A percentile compares a stretch with the other conserved stretches of the same genome.
Evolutionary conservation across 371 early-diverging fungal species (phyloP).

Genomic region (Haplosporangium sp.): DNA sequence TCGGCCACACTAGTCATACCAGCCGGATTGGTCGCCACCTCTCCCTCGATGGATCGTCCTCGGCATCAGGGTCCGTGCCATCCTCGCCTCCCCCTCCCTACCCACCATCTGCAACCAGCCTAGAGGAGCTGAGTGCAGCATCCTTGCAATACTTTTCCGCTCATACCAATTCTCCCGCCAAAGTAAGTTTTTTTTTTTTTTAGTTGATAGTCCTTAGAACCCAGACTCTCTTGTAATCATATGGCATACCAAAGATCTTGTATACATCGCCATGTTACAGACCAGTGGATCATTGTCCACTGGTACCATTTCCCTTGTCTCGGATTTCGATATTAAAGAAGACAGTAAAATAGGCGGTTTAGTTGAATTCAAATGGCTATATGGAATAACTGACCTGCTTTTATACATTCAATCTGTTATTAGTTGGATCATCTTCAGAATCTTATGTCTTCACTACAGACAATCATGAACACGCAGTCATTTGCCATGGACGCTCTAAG

Average conservation of each 20-base stretch:
- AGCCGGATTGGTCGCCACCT: background rate
- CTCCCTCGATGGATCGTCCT: background rate
- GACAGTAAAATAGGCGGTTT: no score
- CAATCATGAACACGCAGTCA: slow-evolving; percentile 51
- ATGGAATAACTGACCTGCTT: background rate
- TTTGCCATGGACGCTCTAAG: slow-evolving; percentile 51
- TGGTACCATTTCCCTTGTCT: no score
- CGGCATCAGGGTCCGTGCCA: slow-evolving; percentile 1
- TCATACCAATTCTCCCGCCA: slow-evolving; percentile 29
- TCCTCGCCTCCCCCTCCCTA: slow-evolving; percentile 23
- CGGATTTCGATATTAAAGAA: no score
- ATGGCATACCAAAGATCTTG: no score
- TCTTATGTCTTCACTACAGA: slow-evolving; percentile 52
- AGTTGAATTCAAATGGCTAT: no score
- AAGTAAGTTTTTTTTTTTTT: slow-evolving; percentile 22
- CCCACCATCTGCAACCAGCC: slow-evolving; percentile 6
- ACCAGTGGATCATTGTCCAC: no score
- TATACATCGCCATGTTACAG: no score
- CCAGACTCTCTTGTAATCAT: background rate
- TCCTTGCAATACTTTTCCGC: slow-evolving; percentile 28
- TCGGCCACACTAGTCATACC: background rate
- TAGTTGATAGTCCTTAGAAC: background rate
- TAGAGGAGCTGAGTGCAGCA: slow-evolving; percentile 12
- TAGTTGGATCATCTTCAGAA: slow-evolving; percentile 55
- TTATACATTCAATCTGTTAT: background rate